Evolutionary conservation across 495 filamentous ascomycete genomes (phyloP).

Genomic region (Hypoxylon cercidicola): DNA sequence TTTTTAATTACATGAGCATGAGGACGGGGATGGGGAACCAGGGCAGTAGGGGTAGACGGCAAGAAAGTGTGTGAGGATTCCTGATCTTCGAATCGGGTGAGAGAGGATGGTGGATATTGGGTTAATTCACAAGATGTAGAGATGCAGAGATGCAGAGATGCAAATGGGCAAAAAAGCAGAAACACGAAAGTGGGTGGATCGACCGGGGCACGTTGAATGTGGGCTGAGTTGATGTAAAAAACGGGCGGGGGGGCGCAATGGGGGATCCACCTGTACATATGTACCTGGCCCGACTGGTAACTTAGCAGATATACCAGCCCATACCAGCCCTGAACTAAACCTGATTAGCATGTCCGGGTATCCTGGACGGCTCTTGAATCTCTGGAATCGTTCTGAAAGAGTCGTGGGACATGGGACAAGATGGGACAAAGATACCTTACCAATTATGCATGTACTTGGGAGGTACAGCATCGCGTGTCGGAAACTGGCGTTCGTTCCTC

Average conservation of each 20-base stretch:
- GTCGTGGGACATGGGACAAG: too few relatives aligned
- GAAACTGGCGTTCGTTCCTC: too few relatives aligned
- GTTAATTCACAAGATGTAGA: too few relatives aligned
- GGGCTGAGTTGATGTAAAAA: slow-evolving; percentile 35
- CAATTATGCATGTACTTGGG: slow-evolving; percentile 1
- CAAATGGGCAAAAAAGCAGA: too few relatives aligned
- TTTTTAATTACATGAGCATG: slow-evolving; percentile 2
- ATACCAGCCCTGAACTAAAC: neutral
- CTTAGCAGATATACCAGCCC: too few relatives aligned
- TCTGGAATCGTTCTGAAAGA: too few relatives aligned
- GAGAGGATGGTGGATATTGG: neutral
- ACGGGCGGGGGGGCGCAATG: slow-evolving; percentile 26
- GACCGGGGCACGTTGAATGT: slow-evolving; percentile 27
- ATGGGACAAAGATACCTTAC: too few relatives aligned
- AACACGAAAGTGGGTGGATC: neutral
- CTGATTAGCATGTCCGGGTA: neutral
- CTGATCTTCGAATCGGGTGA: slow-evolving; percentile 26
- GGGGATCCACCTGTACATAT: slow-evolving; percentile 13
- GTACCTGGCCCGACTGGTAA: slow-evolving; percentile 1
- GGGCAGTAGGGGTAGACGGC: slow-evolving; percentile 3
- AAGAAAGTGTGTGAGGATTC: slow-evolving; percentile 21
- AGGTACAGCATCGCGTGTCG: slow-evolving; percentile 5
- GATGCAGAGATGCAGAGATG: neutral
- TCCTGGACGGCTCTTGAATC: neutral
- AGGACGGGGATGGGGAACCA: neutral